Base-by-base conservation (phyloP, 257 asterid species). In the Hygrophila difformis region DNA sequence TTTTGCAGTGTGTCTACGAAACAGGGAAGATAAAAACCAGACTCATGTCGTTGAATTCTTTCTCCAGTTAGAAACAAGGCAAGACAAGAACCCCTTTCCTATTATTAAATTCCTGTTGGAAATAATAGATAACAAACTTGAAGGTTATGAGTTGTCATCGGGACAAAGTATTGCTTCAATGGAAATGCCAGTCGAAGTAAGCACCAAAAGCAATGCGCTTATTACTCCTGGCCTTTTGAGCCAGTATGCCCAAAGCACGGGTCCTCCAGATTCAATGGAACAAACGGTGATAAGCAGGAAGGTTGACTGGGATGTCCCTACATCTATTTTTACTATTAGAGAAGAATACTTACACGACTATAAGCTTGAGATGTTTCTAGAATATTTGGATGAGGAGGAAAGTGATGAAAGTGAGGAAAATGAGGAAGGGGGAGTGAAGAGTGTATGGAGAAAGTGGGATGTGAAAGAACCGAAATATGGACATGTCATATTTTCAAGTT, bases 41-140 rank as follows among this genome's bases (percentile, higher is more conserved):
- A 0, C 9, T 2, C 28, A 18, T 31, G 0, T 55, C 3, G 12
- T 35, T 4, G 13, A 51, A 8, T 36, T 51, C 22, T 51, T 37
- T 51, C n/a, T n/a, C n/a, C n/a, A n/a, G n/a, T 37, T 48, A 28
- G 39, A 48, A 18, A 5, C 53, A 10, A 23, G n/a, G n/a, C n/a
- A 52, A 26, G 35, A n/a, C 13, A 8, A 16, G 46, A 26, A 28
- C 18, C 17, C 0, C 37, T 5, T 10, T 33, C 12, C 31, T 4
- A 3, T 39, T 38, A 26, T 51, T 8, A 17, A 9, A 9, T 23
- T 36, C 20, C 35, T 59, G 12, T 15, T 34, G 1, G 23, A 12
- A 2, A 36, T 51, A 37, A 26, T 61, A 39, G 23, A 39, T 20
- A 28, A 13, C 16, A 20, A 9, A 3, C 55, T 60, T 39, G 37